Evolutionary conservation across 2,329 filamentous ascomycete genomes (phyloP).

Genomic region (Aspergillus calidoustus): DNA sequence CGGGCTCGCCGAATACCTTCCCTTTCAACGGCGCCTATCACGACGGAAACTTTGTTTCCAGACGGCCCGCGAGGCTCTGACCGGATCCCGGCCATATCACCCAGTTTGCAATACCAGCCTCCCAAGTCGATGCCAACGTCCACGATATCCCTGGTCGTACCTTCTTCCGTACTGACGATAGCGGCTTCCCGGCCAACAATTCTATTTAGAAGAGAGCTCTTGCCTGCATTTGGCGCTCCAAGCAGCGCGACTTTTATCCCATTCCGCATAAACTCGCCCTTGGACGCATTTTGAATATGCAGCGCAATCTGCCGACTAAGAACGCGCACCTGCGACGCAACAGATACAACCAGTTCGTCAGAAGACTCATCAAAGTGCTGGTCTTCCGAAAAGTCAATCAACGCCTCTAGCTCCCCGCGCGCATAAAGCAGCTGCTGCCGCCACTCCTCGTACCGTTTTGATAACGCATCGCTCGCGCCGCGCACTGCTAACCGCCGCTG

Average conservation of each 20-base stretch:
- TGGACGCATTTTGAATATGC: conserved; percentile 77
- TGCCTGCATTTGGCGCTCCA: conserved; percentile 91
- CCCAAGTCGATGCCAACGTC: conserved; percentile 88
- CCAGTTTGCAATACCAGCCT: conserved; percentile 90
- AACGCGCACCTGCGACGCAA: conserved; percentile 65
- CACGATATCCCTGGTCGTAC: conserved; percentile 91
- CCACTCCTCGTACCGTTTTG: conserved; percentile 82
- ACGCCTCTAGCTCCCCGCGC: conserved; percentile 86
- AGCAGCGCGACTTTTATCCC: conserved; percentile 87
- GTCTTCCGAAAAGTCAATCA: conserved; percentile 97
- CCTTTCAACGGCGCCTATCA: conserved; percentile 75
- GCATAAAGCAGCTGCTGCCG: conserved; percentile 75
- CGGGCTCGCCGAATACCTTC: conserved; percentile 91
- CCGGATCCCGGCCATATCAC: conserved; percentile 90
- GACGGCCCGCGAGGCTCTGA: conserved; percentile 38
- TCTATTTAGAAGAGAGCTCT: conserved; percentile 89
- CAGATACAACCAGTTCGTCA: conserved; percentile 69
- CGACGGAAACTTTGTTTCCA: conserved; percentile 20
- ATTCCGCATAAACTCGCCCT: conserved; percentile 80
- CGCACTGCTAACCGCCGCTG: conserved; percentile 86
- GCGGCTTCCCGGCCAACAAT: conserved; percentile 91
- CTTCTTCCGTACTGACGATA: conserved; percentile 90
- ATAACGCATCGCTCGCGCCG: conserved; percentile 71
- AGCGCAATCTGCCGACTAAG: conserved; percentile 67
- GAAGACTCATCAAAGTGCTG: conserved; percentile 95